phyloP scores from a whole-genome alignment of 2,329 filamentous ascomycete genomes.

The Davidsoniella virescens region DNA sequence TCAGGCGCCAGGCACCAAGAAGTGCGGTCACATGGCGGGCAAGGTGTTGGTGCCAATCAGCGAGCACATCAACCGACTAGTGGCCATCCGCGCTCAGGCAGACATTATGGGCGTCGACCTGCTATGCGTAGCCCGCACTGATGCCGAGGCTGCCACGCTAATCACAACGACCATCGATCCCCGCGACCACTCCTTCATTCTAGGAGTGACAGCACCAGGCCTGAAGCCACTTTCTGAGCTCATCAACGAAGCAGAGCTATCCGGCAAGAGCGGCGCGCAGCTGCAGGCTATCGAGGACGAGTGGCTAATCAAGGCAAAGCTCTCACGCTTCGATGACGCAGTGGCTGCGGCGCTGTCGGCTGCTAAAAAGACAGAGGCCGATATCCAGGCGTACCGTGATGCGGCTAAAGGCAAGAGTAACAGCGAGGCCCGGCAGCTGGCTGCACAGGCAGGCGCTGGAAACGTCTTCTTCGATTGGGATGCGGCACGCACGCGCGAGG shows the following conservation, averaged over 20 bases:
- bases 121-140: constrained; percentile 80
- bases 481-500: constrained; percentile 77
- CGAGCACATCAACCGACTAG: constrained; percentile 95
- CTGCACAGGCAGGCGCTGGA: constrained; percentile 47
- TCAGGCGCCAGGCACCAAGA: constrained; percentile 95
- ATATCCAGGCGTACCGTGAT: constrained; percentile 48
- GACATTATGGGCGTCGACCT: constrained; percentile 95
- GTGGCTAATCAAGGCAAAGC: constrained; percentile 62
- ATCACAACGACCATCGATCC: constrained; percentile 94
- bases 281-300: constrained; percentile 85
- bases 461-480: constrained; percentile 93
- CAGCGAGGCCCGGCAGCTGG: constrained; percentile 62
- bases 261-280: constrained; percentile 63
- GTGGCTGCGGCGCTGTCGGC: constrained; percentile 68
- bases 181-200: constrained; percentile 85
- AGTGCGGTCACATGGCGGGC: constrained; percentile 98
- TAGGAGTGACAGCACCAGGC: constrained; percentile 72
- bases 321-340: constrained; percentile 83
- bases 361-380: constrained; percentile 47
- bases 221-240: constrained; percentile 77
- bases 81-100: constrained; percentile 91
- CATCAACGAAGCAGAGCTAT: constrained; percentile 70
- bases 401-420: constrained; percentile 72
- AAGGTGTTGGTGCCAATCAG: constrained; percentile 93
- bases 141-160: constrained; percentile 92